Percentiles rank a stretch among this genome's conserved stretches.
phyloP scores from a whole-genome alignment of 495 filamentous ascomycete genomes.

The Hapsidospora chrysogenum region DNA sequence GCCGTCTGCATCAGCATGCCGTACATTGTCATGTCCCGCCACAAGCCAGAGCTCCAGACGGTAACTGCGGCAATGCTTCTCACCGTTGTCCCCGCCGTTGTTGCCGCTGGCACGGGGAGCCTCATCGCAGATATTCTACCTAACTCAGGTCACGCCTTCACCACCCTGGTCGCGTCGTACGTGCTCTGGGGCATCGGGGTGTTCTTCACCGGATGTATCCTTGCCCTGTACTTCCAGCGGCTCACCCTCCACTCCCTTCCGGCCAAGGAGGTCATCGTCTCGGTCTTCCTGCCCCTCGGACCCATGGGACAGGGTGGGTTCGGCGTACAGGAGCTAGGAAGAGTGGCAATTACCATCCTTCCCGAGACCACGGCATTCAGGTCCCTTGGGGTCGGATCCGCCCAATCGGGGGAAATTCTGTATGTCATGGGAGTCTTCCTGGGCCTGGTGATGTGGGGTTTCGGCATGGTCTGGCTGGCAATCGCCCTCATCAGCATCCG shows the following conservation, averaged over 20 bases:
- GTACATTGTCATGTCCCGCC: conserved; percentile 29
- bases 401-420: conserved; percentile 28
- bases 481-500: conserved; percentile 32
- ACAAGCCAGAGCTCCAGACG: conserved; percentile 10
- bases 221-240: conserved; percentile 45
- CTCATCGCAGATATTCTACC: conserved; percentile 36
- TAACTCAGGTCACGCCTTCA: conserved; percentile 26
- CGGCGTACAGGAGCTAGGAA: conserved; percentile 37
- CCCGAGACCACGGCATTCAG: conserved; percentile 29
- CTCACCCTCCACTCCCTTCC: conserved; percentile 39
- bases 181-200: conserved; percentile 43
- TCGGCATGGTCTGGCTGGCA: conserved; percentile 44
- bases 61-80: conserved; percentile 47
- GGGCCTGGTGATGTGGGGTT: conserved; percentile 42
- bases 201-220: conserved; percentile 34
- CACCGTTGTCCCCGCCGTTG: conserved; percentile 40
- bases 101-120: conserved; percentile 39
- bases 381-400: conserved; percentile 3
- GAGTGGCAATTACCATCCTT: conserved; percentile 30
- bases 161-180: conserved; percentile 38
- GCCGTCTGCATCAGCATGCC: conserved; percentile 32
- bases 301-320: conserved; percentile 43
- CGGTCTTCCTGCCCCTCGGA: conserved; percentile 43
- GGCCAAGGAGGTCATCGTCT: conserved; percentile 40
- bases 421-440: conserved; percentile 36